phyloP scores from a whole-genome alignment of 805 yeast species.

The Pichia heedii region DNA sequence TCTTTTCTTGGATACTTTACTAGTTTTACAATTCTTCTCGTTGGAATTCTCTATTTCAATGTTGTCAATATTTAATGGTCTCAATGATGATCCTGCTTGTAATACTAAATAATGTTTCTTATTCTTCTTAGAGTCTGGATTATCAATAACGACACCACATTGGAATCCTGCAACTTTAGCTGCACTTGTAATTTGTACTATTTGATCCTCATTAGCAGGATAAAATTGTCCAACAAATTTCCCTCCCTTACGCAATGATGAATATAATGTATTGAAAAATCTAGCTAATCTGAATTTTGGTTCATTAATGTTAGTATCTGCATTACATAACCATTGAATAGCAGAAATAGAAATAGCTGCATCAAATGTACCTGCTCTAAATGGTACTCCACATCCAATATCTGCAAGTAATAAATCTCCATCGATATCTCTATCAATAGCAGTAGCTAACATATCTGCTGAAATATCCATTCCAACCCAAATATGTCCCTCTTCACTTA shows the following conservation, averaged over 20 bases:
- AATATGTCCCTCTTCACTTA: constrained; percentile 85
- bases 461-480: constrained; percentile 98
- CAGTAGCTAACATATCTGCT: constrained; percentile 92
- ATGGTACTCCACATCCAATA: constrained; percentile 91
- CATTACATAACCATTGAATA: constrained; percentile 97
- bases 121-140: constrained; percentile 85
- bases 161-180: constrained; percentile 94
- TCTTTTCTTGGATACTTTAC: constrained; percentile 37
- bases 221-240: constrained; percentile 96
- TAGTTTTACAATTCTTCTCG: constrained; percentile 19
- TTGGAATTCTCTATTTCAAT: constrained; percentile 67
- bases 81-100: constrained; percentile 75
- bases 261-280: constrained; percentile 83
- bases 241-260: constrained; percentile 85
- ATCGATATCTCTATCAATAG: constrained; percentile 82
- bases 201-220: constrained; percentile 84
- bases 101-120: constrained; percentile 85
- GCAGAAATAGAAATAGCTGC: constrained; percentile 94
- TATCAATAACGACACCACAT: constrained; percentile 91
- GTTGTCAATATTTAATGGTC: constrained; percentile 67
- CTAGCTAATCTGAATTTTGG: constrained; percentile 74
- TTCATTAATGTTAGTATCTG: constrained; percentile 73
- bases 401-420: constrained; percentile 90
- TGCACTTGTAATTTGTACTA: constrained; percentile 64
- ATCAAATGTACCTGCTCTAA: constrained; percentile 92